Evolutionary conservation across 495 filamentous ascomycete genomes (phyloP).

Genomic region (Tuber umbilicatum): DNA sequence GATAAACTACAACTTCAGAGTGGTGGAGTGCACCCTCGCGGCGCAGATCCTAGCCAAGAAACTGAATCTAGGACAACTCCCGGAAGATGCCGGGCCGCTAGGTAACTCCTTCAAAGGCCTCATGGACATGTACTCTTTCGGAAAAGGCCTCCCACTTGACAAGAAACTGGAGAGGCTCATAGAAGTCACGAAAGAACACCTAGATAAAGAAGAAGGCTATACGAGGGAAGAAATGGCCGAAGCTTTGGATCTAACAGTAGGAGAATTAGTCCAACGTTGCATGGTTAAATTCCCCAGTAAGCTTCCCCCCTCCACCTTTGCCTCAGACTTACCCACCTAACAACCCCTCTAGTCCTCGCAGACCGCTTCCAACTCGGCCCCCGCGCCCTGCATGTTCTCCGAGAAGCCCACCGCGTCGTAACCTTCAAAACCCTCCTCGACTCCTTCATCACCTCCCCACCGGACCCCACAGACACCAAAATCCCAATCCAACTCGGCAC

Average conservation of each 20-base stretch:
- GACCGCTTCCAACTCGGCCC: conserved; percentile 81
- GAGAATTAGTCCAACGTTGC: conserved; percentile 65
- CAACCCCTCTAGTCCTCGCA: conserved; percentile 55
- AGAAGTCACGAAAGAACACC: conserved; percentile 54
- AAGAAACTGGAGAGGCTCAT: conserved; percentile 60
- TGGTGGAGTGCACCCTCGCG: conserved; percentile 89
- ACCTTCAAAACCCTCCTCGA: conserved; percentile 68
- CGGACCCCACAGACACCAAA: conserved; percentile 48
- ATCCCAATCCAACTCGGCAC: conserved; percentile 68
- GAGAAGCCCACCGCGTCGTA: conserved; percentile 78
- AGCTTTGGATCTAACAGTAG: conserved; percentile 60
- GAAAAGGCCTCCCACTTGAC: conserved; percentile 48
- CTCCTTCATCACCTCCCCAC: conserved; percentile 38
- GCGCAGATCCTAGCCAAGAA: conserved; percentile 65
- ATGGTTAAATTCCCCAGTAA: conserved; percentile 66
- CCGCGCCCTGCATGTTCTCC: conserved; percentile 82
- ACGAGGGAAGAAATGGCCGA: conserved; percentile 78
- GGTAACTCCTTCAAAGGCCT: conserved; percentile 78
- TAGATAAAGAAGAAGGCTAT: conserved; percentile 74
- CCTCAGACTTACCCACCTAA: neutral
- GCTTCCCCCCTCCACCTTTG: neutral
- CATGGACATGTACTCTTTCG: conserved; percentile 70
- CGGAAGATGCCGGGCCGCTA: conserved; percentile 73
- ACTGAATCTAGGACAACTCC: conserved; percentile 56
- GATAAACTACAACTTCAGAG: conserved; percentile 90